Base-by-base conservation (phyloP, 192 early-diverging fungal species). In the Coemansia reversa region DNA sequence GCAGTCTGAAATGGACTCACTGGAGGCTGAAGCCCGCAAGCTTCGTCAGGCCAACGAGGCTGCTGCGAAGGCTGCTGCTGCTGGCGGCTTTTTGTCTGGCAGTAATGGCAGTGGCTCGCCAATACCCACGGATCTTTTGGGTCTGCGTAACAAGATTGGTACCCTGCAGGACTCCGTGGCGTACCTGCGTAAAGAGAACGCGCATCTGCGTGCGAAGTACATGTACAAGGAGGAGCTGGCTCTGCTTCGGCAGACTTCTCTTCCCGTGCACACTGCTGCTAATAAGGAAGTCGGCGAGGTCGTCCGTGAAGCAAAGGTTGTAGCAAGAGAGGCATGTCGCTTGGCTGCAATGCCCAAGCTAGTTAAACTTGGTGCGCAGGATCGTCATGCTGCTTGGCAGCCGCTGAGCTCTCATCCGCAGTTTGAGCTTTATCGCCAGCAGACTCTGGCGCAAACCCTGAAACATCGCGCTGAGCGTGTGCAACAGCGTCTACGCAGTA, bases 141-240 rank as follows among this genome's bases (percentile, higher is more conserved):
- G 70, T 55, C 86, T 28, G 56, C 72, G 73, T 24, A 42, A 42
- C 62, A 80, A 75, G 73, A 55, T 80, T 8, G 60, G 47, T 14
- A 23, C 65, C 9, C 82, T 96, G 47, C 90, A 90, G 67, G 83
- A 87, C 27, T 89, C 92, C 3, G 62, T 94, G 33, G 77, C 86
- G 14, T 94, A 85, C 66, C 53, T 95, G 63, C 88, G 92, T 29
- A 79, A 84, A 53, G 94, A 97, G 69, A 95, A 94, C 74, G 84
- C 89, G 23, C 86, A 89, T 8, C 64, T 97, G 65, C 93, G 92
- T 59, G 85, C 86, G 7, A 71, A 76, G 22, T 84, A 60, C 22
- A 25, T 72, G 60, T 70, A 49, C 33, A 59, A 30, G 25, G 65
- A 60, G 3, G 63, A 55, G 51, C 11, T 24, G 28, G 47, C 25